Evolutionary conservation across 495 filamentous ascomycete genomes (phyloP), one percentile per base, ranked within the genome.

Genomic region (Neurospora africana): DNA sequence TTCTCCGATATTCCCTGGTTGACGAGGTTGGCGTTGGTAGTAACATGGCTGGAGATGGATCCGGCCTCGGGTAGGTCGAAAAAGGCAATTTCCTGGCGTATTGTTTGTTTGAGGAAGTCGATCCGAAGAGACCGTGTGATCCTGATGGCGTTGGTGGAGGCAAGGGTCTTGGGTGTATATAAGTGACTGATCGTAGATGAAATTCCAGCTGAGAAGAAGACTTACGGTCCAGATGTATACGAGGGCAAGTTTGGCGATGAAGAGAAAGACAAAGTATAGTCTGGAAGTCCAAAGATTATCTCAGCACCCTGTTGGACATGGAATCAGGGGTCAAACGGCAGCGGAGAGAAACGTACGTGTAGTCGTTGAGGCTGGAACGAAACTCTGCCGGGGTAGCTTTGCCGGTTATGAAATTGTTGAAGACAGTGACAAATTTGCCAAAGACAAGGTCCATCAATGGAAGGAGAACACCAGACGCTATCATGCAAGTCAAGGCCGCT

Each of bases 1-100:
- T 89, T 90, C 78, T 90, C 88, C 2, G 86, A 84, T 5, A 87
- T 88, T 21, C 87, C 88, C 5, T 83, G 82, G 68, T 76, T 74
- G 70, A 79, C 73, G 37, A 78, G 74, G 47, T 76, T 78, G 13
- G 68, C 71, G 72, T 79, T 76, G 23, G 76, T 78, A 11, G 76
- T 76, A 27, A 79, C 72, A 21, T 86, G 85, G 35, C 85, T 85
- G 0, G 85, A 83, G 39, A 85, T 77, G 71, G 82, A 75, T 39
- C 85, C 78, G 21, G 58, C 73, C 27, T 77, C 77, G n/a, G 78
- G 65, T 13, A 76, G 74, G 70, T 82, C 80, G 68, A 82, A 82
- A 74, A 80, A 82, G 72, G 74, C 75, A 23, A 82, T 75, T 21
- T 82, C 79, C 40, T 82, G 80, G 4, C 80, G 77, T 35, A 82